Evolutionary conservation across 148 eudicot species (phyloP).

Genomic region (Vaccinium vitisidaea): DNA sequence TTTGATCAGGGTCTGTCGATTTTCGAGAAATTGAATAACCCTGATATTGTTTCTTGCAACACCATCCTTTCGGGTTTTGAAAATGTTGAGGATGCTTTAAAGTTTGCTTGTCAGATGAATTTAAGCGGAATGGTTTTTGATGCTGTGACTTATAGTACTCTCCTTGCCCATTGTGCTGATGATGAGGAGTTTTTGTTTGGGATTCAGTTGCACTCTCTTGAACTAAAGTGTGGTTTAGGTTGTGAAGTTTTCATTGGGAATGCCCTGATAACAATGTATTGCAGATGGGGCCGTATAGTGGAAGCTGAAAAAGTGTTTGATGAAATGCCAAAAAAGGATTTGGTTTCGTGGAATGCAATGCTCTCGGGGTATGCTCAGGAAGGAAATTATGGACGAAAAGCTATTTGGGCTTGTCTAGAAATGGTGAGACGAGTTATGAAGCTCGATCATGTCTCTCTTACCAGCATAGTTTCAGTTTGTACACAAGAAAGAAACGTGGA

Average conservation of each 20-base stretch:
- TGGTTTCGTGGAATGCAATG: slow-evolving; percentile 92
- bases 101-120: slow-evolving; percentile 64
- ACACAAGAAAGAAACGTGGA: slow-evolving; percentile 55
- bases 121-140: slow-evolving; percentile 57
- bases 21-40: slow-evolving; percentile 44
- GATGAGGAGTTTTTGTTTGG: slow-evolving; percentile 60
- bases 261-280: slow-evolving; percentile 76
- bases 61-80: slow-evolving; percentile 71
- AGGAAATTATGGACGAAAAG: slow-evolving; percentile 55
- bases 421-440: slow-evolving; percentile 61
- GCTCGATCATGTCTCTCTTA: slow-evolving; percentile 75
- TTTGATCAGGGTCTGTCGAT: slow-evolving; percentile 42
- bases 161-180: slow-evolving; percentile 61
- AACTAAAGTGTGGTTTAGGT: slow-evolving; percentile 50
- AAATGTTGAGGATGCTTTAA: slow-evolving; percentile 48
- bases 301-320: slow-evolving; percentile 71
- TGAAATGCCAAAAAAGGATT: slow-evolving; percentile 66
- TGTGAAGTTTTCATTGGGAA: slow-evolving; percentile 67
- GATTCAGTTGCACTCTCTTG: slow-evolving; percentile 56
- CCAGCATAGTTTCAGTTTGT: slow-evolving; percentile 69
- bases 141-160: slow-evolving; percentile 61
- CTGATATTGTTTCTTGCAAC: slow-evolving; percentile 79
- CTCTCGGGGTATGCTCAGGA: slow-evolving; percentile 78
- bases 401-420: slow-evolving; percentile 51
- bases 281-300: slow-evolving; percentile 52